A percentile compares a stretch with the other conserved stretches of the same genome.
These are phyloP conservation scores for Candida dajiaensis DNA, from an alignment of 805 yeast genomes.

Conservation along the genomic window DNA sequence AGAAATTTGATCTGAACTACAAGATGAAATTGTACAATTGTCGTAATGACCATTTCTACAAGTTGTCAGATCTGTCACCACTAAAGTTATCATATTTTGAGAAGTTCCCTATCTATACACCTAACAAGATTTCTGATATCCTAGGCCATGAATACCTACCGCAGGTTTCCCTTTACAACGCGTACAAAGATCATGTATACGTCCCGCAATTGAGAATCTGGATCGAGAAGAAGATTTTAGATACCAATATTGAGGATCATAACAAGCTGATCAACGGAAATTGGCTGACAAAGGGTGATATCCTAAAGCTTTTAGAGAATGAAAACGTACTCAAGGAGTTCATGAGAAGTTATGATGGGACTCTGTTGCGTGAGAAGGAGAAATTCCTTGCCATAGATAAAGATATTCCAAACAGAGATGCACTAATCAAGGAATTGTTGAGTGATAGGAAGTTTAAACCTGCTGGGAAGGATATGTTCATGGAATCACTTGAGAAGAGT, in stretches of 20 bases:
- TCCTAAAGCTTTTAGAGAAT: conserved; percentile 7
- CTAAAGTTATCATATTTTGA: conserved; percentile 47
- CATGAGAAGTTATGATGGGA: conserved; percentile 25
- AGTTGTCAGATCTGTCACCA: conserved; percentile 45
- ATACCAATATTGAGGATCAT: conserved; percentile 19
- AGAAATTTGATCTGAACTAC: conserved; percentile 31
- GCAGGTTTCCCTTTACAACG: conserved; percentile 28
- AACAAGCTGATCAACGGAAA: conserved; percentile 26
- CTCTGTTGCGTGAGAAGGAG: conserved; percentile 30
- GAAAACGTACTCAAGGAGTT: conserved; percentile 29
- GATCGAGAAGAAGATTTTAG: conserved; percentile 32
- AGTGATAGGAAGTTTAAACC: not conserved
- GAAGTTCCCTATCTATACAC: conserved; percentile 55
- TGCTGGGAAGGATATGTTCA: not conserved
- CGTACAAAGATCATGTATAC: conserved; percentile 38
- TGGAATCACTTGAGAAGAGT: not conserved
- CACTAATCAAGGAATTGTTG: not conserved
- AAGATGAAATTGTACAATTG: conserved; percentile 41
- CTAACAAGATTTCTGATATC: conserved; percentile 36
- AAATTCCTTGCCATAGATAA: conserved; percentile 16
- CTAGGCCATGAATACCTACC: conserved; percentile 44
- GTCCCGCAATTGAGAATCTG: conserved; percentile 53
- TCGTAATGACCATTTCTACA: conserved; percentile 53
- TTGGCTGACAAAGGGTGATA: conserved; percentile 3
- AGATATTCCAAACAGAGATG: not conserved